Percentiles rank a stretch among this genome's conserved stretches.
These are phyloP conservation scores for Fusarium dimerum DNA, from an alignment of 2,329 filamentous ascomycete genomes.

Conservation along the genomic window DNA sequence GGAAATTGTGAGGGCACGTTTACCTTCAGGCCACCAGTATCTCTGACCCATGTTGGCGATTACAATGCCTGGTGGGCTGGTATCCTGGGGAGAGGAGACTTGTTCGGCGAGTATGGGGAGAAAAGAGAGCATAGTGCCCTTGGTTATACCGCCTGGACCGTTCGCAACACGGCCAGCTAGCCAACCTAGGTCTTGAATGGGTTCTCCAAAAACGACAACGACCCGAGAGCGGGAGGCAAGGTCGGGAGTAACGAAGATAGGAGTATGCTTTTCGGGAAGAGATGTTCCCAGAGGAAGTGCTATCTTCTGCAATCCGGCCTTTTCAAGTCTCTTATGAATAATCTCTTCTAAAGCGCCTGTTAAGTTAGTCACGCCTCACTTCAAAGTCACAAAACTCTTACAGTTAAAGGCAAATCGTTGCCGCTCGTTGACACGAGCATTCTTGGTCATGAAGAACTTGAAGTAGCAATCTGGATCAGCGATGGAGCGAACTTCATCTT, in stretches of 20 bases:
- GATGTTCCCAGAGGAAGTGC: slow-evolving; percentile 60
- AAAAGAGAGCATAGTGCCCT: slow-evolving; percentile 70
- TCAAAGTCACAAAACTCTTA: slow-evolving; percentile 32
- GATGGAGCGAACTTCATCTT: slow-evolving; percentile 74
- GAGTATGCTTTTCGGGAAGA: slow-evolving; percentile 58
- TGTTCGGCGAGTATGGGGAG: slow-evolving; percentile 48
- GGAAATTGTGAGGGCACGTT: slow-evolving; percentile 58
- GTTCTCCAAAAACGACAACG: slow-evolving; percentile 74
- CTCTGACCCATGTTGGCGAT: slow-evolving; percentile 78
- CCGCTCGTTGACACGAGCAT: slow-evolving; percentile 74
- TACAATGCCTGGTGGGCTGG: slow-evolving; percentile 59
- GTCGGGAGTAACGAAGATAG: slow-evolving; percentile 61
- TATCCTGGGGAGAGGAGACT: slow-evolving; percentile 34
- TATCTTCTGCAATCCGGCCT: slow-evolving; percentile 59
- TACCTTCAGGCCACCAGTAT: slow-evolving; percentile 69
- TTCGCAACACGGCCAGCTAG: slow-evolving; percentile 70
- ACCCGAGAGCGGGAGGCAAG: slow-evolving; percentile 61
- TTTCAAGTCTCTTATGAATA: slow-evolving; percentile 61
- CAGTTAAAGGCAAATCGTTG: slow-evolving; percentile 76
- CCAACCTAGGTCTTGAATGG: slow-evolving; percentile 70
- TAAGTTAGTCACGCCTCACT: not conserved
- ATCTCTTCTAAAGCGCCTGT: slow-evolving; percentile 64
- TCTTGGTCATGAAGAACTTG: slow-evolving; percentile 72
- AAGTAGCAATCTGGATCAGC: slow-evolving; percentile 69
- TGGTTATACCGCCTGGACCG: slow-evolving; percentile 64